Conservation (phyloP, 345 rosid species). For the Citropsis articulata region DNA sequence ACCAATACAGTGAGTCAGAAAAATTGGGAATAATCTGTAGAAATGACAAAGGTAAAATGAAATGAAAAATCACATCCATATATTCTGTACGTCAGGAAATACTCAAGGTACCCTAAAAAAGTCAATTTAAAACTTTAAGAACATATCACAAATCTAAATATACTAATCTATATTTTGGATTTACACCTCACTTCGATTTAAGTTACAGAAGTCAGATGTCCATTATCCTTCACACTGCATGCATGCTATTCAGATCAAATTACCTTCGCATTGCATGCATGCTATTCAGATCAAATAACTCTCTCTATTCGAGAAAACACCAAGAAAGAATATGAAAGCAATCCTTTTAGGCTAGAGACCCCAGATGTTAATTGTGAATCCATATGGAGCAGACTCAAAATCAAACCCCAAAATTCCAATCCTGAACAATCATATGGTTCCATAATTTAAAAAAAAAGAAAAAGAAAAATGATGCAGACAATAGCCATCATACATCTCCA, state of each 20-base stretch:
- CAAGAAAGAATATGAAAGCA: not conserved
- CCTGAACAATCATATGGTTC: not conserved
- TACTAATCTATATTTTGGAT: not conserved
- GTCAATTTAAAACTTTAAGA: not conserved
- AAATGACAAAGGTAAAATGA: not conserved
- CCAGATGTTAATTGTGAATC: not conserved
- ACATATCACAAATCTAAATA: too few relatives aligned
- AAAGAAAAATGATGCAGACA: not conserved
- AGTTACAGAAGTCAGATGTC: not conserved
- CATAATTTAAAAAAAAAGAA: too few relatives aligned
- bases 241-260: too few relatives aligned
- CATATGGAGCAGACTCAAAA: not conserved
- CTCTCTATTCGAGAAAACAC: not conserved
- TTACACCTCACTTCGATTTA: not conserved
- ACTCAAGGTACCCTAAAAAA: not conserved
- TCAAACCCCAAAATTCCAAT: not conserved
- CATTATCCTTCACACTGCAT: not conserved
- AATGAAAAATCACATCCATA: not conserved
- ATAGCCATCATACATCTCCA: not conserved
- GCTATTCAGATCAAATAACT: too few relatives aligned
- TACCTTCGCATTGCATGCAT: too few relatives aligned
- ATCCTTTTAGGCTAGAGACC: not conserved
- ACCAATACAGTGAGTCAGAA: slow-evolving; percentile 3
- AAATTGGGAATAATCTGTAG: not conserved
- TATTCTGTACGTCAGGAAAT: not conserved